Percentiles rank a stretch among this genome's conserved stretches.
These are phyloP conservation scores for Penicillium sp. DNA, from an alignment of 2,329 filamentous ascomycete genomes.

Conservation along the genomic window DNA sequence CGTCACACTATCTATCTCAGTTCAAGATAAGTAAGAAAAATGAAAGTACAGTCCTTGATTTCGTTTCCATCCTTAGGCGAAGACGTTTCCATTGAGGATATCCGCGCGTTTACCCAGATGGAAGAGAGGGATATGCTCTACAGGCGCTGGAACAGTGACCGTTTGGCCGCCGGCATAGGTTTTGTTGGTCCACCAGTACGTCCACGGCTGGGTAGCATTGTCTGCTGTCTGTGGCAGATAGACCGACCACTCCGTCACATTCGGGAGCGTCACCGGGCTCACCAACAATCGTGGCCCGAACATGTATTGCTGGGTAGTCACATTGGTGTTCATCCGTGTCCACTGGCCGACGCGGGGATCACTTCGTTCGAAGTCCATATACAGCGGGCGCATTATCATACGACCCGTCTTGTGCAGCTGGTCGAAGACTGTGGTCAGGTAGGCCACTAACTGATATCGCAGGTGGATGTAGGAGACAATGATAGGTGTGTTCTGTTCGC, in stretches of 20 bases:
- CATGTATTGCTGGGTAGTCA: conserved; percentile 43
- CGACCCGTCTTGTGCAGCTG: conserved; percentile 34
- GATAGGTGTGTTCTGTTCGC: conserved; percentile 57
- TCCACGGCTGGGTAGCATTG: no score
- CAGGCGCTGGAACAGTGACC: conserved; percentile 38
- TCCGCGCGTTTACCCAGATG: conserved; percentile 67
- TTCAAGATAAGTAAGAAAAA: no score
- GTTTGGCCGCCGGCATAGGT: conserved; percentile 40
- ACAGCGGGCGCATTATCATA: conserved; percentile 41
- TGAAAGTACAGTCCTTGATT: no score
- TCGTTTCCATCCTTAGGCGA: no score
- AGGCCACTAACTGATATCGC: conserved; percentile 51
- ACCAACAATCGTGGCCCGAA: conserved; percentile 39
- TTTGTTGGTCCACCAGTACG: conserved; percentile 43
- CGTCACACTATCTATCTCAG: no score
- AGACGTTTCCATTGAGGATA: conserved; percentile 60
- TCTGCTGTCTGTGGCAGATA: conserved; percentile 36
- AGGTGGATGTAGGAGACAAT: conserved; percentile 58
- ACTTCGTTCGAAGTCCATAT: conserved; percentile 37
- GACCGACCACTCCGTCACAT: conserved; percentile 38
- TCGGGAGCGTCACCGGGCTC: conserved; percentile 37
- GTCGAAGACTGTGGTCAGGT: conserved; percentile 34
- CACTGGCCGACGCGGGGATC: conserved; percentile 24
- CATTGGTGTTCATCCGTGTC: conserved; percentile 32
- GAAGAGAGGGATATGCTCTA: conserved; percentile 36